Base-by-base conservation (phyloP, 331 rosid species). In the Acacia pycnantha region DNA sequence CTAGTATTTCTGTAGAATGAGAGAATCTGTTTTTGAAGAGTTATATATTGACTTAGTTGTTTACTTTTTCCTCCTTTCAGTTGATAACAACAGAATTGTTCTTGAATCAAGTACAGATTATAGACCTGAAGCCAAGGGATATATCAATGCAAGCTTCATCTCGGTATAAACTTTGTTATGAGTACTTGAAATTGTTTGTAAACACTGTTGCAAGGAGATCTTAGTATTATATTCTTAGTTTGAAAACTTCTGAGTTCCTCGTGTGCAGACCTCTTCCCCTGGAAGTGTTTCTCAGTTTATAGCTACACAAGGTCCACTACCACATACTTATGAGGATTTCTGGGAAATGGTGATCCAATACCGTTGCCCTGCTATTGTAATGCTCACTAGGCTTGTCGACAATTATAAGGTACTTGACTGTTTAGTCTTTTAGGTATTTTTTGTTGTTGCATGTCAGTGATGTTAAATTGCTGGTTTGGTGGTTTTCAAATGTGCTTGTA, bases 231-330 rank as follows among this genome's bases (percentile, higher is more conserved):
- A 73, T 83, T 75, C 75, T 16, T 44, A 27, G 58, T 84, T 79
- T 80, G 69, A 67, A 82, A 64, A 46, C 22, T 84, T 76, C n/a
- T 27, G 59, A 77, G 51, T 81, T 40, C 24, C 59, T 82, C 80
- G 16, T 26, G 26, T 86, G 89, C 73, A 95, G 98, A 86, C 88
- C 37, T 71, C 97, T 58, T 82, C 92, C 59, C 61, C 94, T 1
- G 89, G 88, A 77, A 81, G 15, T 76, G 82, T 92, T 77, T 90
- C 99, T 44, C 88, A 77, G 79, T 95, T 95, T 86, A 85, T 95
- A 66, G 99, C 99, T 70, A 93, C 99, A 21, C 99, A 95, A 93
- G 99, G 99, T 44, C 99, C 99, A 3, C 85, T 93, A 76, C 97
- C 90, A 2, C 92, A 92, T 81, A 95, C 99, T 6, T 95, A 82